Percentiles rank a stretch among this genome's conserved stretches.
Conservation (phyloP, 768 basidiomycete species). For the Lentinula lateritia region DNA sequence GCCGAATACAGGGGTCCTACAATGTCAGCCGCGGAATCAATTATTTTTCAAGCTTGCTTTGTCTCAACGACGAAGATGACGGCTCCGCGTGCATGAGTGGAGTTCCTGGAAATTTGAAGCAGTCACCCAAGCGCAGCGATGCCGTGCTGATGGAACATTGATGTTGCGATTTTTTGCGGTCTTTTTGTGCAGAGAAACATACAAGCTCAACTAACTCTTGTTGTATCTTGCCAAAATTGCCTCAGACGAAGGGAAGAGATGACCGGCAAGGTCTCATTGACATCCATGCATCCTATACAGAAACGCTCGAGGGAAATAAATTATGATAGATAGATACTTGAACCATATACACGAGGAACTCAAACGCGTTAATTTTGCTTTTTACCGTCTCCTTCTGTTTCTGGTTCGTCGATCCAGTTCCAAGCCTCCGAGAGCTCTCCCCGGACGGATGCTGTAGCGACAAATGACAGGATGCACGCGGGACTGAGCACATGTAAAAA, state of each 20-base stretch:
- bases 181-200: no score
- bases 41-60: not conserved
- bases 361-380: conserved; percentile 5
- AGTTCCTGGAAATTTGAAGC: no score
- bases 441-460: conserved; percentile 47
- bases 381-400: conserved; percentile 14
- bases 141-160: no score
- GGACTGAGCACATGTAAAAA: conserved; percentile 39
- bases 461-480: conserved; percentile 69
- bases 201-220: no score
- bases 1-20: not conserved
- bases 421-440: conserved; percentile 72
- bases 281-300: no score
- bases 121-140: no score
- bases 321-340: not conserved
- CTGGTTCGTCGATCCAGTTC: conserved; percentile 61
- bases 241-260: no score
- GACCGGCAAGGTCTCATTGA: no score
- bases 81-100: no score
- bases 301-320: not conserved
- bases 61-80: no score
- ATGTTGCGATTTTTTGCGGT: no score
- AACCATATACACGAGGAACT: not conserved
- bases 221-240: no score
- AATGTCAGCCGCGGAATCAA: not conserved